A percentile compares a stretch with the other conserved stretches of the same genome.
These are phyloP conservation scores for Dryadomyces quercus-mongolicae DNA, from an alignment of 2,329 filamentous ascomycete genomes.

Conservation along the genomic window DNA sequence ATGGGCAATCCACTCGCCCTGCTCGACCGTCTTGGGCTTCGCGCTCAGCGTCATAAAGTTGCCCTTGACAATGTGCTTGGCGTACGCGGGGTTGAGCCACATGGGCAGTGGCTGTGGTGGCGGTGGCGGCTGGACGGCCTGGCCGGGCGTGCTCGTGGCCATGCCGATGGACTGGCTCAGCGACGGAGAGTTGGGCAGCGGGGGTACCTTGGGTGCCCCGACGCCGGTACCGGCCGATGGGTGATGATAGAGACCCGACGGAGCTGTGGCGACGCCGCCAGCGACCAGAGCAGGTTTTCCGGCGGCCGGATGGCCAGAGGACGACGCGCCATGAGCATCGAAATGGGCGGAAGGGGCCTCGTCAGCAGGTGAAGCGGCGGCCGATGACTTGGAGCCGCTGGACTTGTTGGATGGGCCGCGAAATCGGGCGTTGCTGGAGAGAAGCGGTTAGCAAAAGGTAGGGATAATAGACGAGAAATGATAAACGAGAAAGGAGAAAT, in stretches of 20 bases:
- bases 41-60: constrained; percentile 96
- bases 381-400: background rate
- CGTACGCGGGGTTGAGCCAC: constrained; percentile 64
- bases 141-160: constrained; percentile 13
- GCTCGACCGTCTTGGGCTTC: constrained; percentile 83
- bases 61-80: constrained; percentile 84
- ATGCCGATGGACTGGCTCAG: constrained; percentile 42
- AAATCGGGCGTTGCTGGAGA: background rate
- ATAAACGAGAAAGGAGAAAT: background rate
- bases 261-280: no score
- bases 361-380: background rate
- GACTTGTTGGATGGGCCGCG: background rate
- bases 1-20: constrained; percentile 91
- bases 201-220: constrained; percentile 40
- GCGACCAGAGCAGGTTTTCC: no score
- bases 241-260: no score
- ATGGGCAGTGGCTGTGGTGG: constrained; percentile 56
- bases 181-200: constrained; percentile 50
- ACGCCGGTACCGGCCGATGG: no score
- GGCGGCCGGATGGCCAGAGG: background rate
- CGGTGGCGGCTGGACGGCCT: constrained; percentile 52
- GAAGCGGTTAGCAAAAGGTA: background rate
- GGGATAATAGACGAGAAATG: no score
- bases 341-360: background rate
- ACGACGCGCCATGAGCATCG: background rate